Base-by-base conservation (phyloP, 352 stramenopile species). In the Phytophthora ohioensis region DNA sequence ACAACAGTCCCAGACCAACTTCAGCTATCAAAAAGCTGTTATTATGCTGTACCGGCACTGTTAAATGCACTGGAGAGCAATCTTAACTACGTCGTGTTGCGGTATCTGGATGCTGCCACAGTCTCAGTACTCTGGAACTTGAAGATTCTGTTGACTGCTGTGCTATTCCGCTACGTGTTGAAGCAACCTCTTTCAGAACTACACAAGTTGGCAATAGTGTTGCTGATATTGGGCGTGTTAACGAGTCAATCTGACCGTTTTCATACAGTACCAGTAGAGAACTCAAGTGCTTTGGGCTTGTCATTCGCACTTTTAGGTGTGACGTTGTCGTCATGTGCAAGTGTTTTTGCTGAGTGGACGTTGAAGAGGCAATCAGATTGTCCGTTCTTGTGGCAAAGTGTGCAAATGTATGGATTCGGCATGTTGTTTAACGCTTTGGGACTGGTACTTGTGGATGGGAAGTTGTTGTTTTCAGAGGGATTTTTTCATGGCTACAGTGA, bases 101-200 rank as follows among this genome's bases (percentile, higher is more conserved):
- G 84, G 10, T 95, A 92, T 64, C 62, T 96, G 62, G 89, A 95
- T 60, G 87, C 89, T 13, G 85, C 89, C 13, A 96, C 87, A 57
- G 75, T 95, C 27, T 91, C 89, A 8, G 88, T 96, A 64, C 83
- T 95, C 17, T 96, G 89, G 89, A 96, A 96, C 70, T 69, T 94
- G 59, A 95, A 95, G 78, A 96, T 96, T 64, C 65, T 96, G 57
- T 84, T 88, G 15, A 96, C 89, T 8, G 86, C 89, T 10, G 79
- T 93, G 47, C 76, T 96, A 34, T 94, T 95, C 67, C 89, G 86
- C 46, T 75, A 93, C 42, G 85, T 94, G 49, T 73, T 96, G 27
- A 88, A 92, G 68, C 78, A 81, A 4, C 64, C 69, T 11, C 70
- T 95, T 32, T 88, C 76, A 54, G 78, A 94, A 69, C 71, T 95